These are phyloP conservation scores for Rhynchospora tenuis DNA, from an alignment of 176 grass and related monocot genomes.

Conservation along the genomic window DNA sequence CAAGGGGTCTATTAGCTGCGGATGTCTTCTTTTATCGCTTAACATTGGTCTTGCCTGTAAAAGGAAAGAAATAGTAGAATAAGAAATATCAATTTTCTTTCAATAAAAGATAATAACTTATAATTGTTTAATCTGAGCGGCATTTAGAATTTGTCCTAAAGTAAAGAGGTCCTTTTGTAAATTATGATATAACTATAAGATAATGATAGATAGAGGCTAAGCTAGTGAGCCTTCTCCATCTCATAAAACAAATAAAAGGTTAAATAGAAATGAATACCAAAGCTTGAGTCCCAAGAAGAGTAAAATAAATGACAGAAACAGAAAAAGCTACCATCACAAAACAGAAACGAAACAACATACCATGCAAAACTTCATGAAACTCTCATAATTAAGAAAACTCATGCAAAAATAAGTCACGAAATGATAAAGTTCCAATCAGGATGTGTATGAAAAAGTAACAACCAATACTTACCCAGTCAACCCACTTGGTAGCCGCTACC, in stretches of 20 bases:
- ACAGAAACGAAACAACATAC: neutral
- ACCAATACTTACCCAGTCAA: constrained; percentile 33
- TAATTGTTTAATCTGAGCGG: neutral
- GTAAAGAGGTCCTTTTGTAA: neutral
- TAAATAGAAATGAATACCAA: neutral
- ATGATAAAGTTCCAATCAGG: neutral
- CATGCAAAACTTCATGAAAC: neutral
- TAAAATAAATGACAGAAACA: neutral
- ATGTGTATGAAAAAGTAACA: neutral
- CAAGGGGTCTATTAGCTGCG: constrained; percentile 69
- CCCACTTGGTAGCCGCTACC: no score
- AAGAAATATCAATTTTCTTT: neutral
- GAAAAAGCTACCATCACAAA: neutral
- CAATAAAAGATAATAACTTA: neutral
- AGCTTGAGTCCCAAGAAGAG: neutral
- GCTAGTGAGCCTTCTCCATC: no score
- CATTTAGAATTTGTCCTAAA: neutral
- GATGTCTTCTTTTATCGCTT: constrained; percentile 79
- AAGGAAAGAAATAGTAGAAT: neutral
- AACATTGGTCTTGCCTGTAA: constrained; percentile 73
- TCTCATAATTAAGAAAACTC: neutral
- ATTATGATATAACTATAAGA: neutral
- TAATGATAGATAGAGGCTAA: neutral
- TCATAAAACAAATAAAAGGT: no score
- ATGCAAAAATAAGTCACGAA: no score